A percentile compares a stretch with the other conserved stretches of the same genome.
phyloP scores from a whole-genome alignment of 1,284 basidiomycete genomes.

The Moesziomyces sp. region DNA sequence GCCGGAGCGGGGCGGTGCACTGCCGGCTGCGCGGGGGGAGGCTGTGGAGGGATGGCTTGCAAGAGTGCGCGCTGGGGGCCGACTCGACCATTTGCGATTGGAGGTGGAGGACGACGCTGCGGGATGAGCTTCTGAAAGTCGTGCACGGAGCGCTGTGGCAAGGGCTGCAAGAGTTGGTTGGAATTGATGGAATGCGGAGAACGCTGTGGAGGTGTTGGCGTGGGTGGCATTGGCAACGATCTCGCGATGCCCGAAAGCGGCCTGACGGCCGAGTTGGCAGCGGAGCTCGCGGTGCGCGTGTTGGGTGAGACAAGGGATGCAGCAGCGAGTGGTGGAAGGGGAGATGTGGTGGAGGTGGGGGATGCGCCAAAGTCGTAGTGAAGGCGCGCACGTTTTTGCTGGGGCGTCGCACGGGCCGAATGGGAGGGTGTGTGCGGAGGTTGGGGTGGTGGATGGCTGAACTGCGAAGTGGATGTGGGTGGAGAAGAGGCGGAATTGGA shows the following conservation, averaged over 20 bases:
- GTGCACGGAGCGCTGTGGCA: slow-evolving; percentile 29
- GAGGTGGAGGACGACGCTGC: slow-evolving; percentile 1
- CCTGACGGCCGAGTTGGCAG: slow-evolving; percentile 14
- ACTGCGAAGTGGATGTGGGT: slow-evolving; percentile 14
- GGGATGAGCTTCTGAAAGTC: slow-evolving; percentile 29
- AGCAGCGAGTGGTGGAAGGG: slow-evolving; percentile 3
- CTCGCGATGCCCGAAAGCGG: slow-evolving; percentile 33
- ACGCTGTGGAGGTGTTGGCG: slow-evolving; percentile 22
- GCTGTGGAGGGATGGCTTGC: slow-evolving; percentile 28
- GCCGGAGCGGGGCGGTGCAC: neutral
- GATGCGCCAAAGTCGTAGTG: slow-evolving; percentile 3
- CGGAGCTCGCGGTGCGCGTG: slow-evolving; percentile 8
- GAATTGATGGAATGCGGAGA: neutral
- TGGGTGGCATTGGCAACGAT: slow-evolving; percentile 17
- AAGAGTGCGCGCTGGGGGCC: slow-evolving; percentile 15
- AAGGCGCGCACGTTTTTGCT: slow-evolving; percentile 21
- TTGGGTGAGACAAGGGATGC: slow-evolving; percentile 1
- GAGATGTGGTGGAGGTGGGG: slow-evolving; percentile 7
- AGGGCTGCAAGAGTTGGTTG: slow-evolving; percentile 17
- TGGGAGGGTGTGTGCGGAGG: slow-evolving; percentile 16
- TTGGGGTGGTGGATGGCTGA: slow-evolving; percentile 40
- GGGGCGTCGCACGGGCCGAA: slow-evolving; percentile 13
- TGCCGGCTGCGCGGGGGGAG: slow-evolving; percentile 2
- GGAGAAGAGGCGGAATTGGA: slow-evolving; percentile 4
- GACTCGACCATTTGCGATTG: neutral